phyloP scores from a whole-genome alignment of 176 grass and related monocot species.

The Puya raimondii region DNA sequence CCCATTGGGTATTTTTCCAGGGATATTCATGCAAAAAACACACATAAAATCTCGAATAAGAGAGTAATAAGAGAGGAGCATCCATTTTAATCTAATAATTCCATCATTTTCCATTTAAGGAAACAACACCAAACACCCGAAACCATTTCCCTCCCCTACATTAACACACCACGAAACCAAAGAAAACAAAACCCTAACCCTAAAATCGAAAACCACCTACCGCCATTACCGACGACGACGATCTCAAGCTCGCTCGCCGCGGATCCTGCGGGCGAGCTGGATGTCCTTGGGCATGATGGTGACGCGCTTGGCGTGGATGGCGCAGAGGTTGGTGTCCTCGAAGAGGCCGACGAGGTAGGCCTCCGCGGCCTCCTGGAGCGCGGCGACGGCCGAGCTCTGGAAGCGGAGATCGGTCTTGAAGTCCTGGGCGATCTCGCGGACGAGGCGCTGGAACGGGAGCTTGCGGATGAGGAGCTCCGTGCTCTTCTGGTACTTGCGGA shows the following conservation, averaged over 20 bases:
- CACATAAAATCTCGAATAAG: too few relatives aligned
- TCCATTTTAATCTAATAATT: too few relatives aligned
- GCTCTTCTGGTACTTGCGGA: constrained; percentile 95
- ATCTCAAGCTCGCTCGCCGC: constrained; percentile 49
- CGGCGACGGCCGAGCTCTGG: constrained; percentile 50
- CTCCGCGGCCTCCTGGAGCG: constrained; percentile 77
- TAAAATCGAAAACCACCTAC: too few relatives aligned
- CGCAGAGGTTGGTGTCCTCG: constrained; percentile 93
- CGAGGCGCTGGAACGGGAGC: constrained; percentile 67
- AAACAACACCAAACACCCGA: too few relatives aligned
- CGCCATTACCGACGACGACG: too few relatives aligned
- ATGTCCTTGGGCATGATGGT: constrained; percentile 99
- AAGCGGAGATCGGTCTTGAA: constrained; percentile 91
- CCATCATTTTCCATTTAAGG: too few relatives aligned
- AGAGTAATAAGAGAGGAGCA: too few relatives aligned
- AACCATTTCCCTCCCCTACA: too few relatives aligned
- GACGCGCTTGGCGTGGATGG: constrained; percentile 82
- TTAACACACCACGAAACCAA: too few relatives aligned
- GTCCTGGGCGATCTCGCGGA: constrained; percentile 78
- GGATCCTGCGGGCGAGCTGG: constrained; percentile 73
- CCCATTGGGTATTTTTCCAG: too few relatives aligned
- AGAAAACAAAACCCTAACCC: too few relatives aligned
- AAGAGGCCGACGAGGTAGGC: constrained; percentile 80
- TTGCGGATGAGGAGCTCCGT: constrained; percentile 90
- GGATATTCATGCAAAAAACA: too few relatives aligned